Base-by-base conservation (phyloP, 2,329 filamentous ascomycete genomes). In the Rugonectria rugulosa region DNA sequence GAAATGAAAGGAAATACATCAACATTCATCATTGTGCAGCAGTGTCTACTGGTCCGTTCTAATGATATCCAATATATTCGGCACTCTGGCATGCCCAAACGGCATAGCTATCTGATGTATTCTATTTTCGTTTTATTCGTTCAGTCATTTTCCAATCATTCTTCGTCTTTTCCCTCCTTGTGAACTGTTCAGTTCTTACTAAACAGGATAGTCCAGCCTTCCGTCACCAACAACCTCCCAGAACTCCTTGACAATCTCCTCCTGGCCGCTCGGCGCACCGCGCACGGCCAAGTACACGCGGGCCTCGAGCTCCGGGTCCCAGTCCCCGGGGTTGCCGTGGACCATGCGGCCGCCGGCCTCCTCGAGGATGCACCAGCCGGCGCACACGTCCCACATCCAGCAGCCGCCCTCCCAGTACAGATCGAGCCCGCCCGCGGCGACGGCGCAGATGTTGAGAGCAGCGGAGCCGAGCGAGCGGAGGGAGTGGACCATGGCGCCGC, bases 381-480 rank as follows among this genome's bases (percentile, higher is more conserved):
- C 91, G 68, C 88, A 91, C 3, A 94, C 90, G 71, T 94, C 90
- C 90, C 90, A 94, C 2, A 90, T 89, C 84, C 89, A 94, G 72
- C 89, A 92, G 1, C 91, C 90, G 31, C 88, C 89, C 75, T 94
- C 90, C 90, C 90, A 94, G 71, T 91, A 94, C 19, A 85, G 66
- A 70, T 94, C 90, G 21, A 91, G 64, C 70, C 86, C 81, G 0
- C 90, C 90, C 9, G 85, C 83, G 3, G 90, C 90, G 4, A 91
- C 87, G 32, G 81, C 82, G 53, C 88, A 91, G 15, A 93, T 73
- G 71, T 93, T 93, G 65, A 94, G 76, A 34, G 90, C 90, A 7
- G 90, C 90, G 45, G 83, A 87, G 3, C 90, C 90, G 58, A 91
- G 74, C 29, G 81, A 85, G n/a, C 90, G 79, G 54, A 94, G 71